phyloP scores from a whole-genome alignment of 768 basidiomycete genomes.

The Lactarius quietus region DNA sequence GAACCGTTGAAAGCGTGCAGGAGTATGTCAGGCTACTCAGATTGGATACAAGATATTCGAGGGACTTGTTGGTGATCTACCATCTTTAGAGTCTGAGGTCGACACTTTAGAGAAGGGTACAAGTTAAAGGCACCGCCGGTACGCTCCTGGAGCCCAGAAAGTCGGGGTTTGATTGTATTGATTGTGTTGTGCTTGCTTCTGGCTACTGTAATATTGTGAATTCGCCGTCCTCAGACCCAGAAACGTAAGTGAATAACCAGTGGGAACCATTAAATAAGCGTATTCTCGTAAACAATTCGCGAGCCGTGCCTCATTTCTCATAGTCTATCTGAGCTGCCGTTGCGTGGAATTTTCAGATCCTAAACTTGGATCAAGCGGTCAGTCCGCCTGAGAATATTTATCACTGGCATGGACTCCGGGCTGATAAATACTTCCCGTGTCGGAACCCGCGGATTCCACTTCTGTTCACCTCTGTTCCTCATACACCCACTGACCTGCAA shows the following conservation, averaged over 20 bases:
- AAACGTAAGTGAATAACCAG: no score
- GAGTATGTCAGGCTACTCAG: conserved; percentile 18
- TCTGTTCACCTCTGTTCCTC: no score
- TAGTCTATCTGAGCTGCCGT: no score
- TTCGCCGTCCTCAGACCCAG: no score
- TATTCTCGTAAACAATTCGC: no score
- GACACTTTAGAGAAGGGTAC: not conserved
- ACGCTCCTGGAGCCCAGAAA: not conserved
- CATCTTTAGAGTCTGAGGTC: not conserved
- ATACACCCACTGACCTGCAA: not conserved
- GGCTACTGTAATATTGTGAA: no score
- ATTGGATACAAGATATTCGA: conserved; percentile 16
- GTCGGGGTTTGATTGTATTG: not conserved
- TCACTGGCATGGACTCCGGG: no score
- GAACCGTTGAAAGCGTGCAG: conserved; percentile 4
- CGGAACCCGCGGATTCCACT: not conserved
- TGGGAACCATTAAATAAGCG: no score
- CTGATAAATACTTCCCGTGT: not conserved
- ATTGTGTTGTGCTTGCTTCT: not conserved
- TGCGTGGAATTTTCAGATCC: no score
- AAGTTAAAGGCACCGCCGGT: not conserved
- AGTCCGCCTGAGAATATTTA: no score
- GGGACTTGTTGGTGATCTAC: conserved; percentile 9
- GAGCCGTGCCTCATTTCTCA: no score
- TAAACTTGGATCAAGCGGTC: not conserved